Conservation (phyloP, 805 yeast species). For the Nakazawaea ernobii region DNA sequence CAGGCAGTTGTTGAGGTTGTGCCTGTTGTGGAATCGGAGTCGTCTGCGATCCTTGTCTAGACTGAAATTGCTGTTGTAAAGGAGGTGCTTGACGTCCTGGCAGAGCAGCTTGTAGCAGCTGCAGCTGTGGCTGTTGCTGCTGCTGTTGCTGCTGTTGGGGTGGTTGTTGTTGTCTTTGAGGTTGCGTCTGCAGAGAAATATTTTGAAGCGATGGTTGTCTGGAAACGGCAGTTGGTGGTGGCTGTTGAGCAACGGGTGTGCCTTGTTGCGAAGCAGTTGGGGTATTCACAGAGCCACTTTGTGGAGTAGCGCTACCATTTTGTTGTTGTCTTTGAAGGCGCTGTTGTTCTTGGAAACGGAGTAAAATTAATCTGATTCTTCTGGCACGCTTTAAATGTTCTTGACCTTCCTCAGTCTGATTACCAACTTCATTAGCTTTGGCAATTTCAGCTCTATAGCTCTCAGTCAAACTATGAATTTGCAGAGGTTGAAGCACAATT, state of each 20-base stretch:
- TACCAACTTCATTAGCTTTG: constrained; percentile 58
- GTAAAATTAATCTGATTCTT: constrained; percentile 52
- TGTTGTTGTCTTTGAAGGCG: constrained; percentile 21
- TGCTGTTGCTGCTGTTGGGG: constrained; percentile 15
- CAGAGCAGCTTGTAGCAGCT: constrained; percentile 11
- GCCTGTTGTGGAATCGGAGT: background rate
- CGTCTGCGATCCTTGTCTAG: constrained; percentile 4
- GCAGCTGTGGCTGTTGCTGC: constrained; percentile 15
- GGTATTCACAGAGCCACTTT: background rate
- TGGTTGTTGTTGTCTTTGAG: constrained; percentile 14
- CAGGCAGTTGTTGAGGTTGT: constrained; percentile 12
- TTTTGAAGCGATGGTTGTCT: constrained; percentile 23
- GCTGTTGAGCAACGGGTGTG: constrained; percentile 1
- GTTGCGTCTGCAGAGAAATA: constrained; percentile 18
- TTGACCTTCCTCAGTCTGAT: constrained; percentile 53
- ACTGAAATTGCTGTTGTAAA: constrained; percentile 11
- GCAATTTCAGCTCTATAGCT: constrained; percentile 55
- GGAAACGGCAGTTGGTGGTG: constrained; percentile 17
- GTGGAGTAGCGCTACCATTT: constrained; percentile 10
- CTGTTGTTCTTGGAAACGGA: constrained; percentile 48
- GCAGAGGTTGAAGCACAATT: constrained; percentile 31
- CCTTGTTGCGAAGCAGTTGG: constrained; percentile 1
- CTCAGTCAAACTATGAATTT: constrained; percentile 53
- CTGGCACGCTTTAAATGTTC: constrained; percentile 60
- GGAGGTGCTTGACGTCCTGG: too few relatives aligned